Percentiles rank a stretch among this genome's conserved stretches.
Evolutionary conservation across 768 basidiomycete genomes (phyloP).

Genomic region (Agrocybe chaxingu): DNA sequence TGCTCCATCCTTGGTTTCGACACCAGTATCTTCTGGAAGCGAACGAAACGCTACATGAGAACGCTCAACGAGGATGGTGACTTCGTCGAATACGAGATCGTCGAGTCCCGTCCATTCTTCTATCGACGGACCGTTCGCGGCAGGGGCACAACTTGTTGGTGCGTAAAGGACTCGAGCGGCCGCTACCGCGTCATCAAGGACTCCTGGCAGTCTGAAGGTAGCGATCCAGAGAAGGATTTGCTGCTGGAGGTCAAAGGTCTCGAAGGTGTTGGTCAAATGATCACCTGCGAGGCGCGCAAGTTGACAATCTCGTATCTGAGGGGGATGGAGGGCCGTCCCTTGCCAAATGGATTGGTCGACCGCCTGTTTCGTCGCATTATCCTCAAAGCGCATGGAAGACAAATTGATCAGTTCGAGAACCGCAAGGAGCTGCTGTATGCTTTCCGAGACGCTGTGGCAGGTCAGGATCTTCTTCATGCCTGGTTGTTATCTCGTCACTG

Average conservation of each 20-base stretch:
- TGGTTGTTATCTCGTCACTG: not conserved
- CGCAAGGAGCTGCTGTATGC: slow-evolving; percentile 12
- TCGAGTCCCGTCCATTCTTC: slow-evolving; percentile 4
- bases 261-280: slow-evolving; percentile 16
- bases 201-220: slow-evolving; percentile 12
- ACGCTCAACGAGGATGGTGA: not conserved
- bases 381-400: slow-evolving; percentile 9
- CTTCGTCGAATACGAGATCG: not conserved
- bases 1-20: slow-evolving; percentile 18
- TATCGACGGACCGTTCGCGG: slow-evolving; percentile 14
- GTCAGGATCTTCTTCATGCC: slow-evolving; percentile 3
- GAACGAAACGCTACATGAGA: slow-evolving; percentile 1
- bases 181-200: slow-evolving; percentile 18
- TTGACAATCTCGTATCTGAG: slow-evolving; percentile 1
- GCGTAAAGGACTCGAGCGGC: not conserved
- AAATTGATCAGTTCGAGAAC: slow-evolving; percentile 9
- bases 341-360: not conserved
- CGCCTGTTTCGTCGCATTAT: slow-evolving; percentile 12
- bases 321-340: not conserved
- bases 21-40: slow-evolving; percentile 17
- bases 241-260: slow-evolving; percentile 10
- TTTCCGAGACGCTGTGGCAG: slow-evolving; percentile 13
- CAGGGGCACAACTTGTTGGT: slow-evolving; percentile 21
- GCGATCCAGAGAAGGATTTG: slow-evolving; percentile 7
- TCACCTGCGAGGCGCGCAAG: slow-evolving; percentile 4